These are phyloP conservation scores for Nitzschia inconspicua DNA, from an alignment of 108 stramenopile species.

Conservation along the genomic window DNA sequence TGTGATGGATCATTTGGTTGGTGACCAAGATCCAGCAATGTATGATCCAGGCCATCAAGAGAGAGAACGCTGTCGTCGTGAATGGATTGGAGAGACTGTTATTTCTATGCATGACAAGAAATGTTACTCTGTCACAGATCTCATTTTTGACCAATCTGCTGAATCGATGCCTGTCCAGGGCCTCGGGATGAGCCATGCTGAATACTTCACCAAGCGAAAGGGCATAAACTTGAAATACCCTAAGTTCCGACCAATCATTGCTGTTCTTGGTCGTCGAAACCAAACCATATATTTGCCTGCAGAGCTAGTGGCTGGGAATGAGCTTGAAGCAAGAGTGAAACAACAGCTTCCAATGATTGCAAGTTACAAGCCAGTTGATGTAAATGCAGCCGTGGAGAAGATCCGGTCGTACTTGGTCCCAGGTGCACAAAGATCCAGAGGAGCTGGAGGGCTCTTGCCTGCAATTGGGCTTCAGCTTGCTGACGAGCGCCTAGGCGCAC, in stretches of 20 bases:
- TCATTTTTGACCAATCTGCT: slow-evolving; percentile 44
- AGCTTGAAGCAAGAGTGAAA: slow-evolving; percentile 46
- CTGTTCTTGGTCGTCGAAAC: slow-evolving; percentile 41
- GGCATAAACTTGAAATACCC: slow-evolving; percentile 40
- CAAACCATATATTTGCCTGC: slow-evolving; percentile 52
- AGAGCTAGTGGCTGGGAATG: slow-evolving; percentile 57
- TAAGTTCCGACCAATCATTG: slow-evolving; percentile 51
- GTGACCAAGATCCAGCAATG: slow-evolving; percentile 12
- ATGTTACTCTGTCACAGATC: slow-evolving; percentile 42
- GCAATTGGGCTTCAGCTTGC: slow-evolving; percentile 41
- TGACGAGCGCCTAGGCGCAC: slow-evolving; percentile 27
- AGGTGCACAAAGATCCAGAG: slow-evolving; percentile 52
- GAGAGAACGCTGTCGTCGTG: slow-evolving; percentile 11
- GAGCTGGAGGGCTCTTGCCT: slow-evolving; percentile 40
- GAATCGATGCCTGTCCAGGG: slow-evolving; percentile 40
- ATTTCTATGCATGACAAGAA: slow-evolving; percentile 60
- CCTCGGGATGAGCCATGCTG: slow-evolving; percentile 44
- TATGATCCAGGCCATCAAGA: slow-evolving; percentile 17
- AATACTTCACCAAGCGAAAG: slow-evolving; percentile 53
- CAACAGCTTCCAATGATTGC: slow-evolving; percentile 64
- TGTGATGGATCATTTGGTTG: slow-evolving; percentile 36
- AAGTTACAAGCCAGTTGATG: slow-evolving; percentile 40
- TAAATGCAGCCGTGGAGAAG: slow-evolving; percentile 52
- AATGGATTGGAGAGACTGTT: slow-evolving; percentile 51
- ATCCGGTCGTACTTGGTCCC: slow-evolving; percentile 45